phyloP scores from a whole-genome alignment of 202 grass and related monocot species.

The Carex sylvatica region DNA sequence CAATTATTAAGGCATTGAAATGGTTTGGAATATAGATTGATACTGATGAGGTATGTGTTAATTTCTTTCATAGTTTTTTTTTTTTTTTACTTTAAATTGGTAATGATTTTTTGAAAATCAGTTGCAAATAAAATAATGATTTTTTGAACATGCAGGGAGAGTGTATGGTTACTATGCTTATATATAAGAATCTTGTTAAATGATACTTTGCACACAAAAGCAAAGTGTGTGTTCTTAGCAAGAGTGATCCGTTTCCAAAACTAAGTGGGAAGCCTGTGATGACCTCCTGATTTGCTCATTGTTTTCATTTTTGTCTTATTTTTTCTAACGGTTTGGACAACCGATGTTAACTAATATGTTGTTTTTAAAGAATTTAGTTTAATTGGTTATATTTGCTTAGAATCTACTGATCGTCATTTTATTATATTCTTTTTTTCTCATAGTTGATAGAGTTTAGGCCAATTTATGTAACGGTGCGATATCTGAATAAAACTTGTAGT shows the following conservation, averaged over 20 bases:
- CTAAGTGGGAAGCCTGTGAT: constrained; percentile 75
- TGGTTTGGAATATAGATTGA: constrained; percentile 93
- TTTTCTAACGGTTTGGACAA: background rate
- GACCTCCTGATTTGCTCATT: constrained; percentile 3
- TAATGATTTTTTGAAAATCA: constrained; percentile 20
- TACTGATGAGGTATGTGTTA: constrained; percentile 62
- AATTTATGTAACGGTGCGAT: background rate
- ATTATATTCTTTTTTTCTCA: background rate
- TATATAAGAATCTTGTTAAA: constrained; percentile 88
- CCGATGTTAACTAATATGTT: background rate
- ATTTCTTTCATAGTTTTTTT: background rate
- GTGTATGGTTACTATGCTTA: constrained; percentile 79
- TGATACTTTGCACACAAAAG: constrained; percentile 94
- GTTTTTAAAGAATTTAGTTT: background rate
- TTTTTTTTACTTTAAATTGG: background rate
- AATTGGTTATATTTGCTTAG: background rate
- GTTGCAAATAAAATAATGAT: background rate
- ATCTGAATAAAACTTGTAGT: background rate
- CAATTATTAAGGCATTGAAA: constrained; percentile 65
- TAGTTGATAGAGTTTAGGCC: background rate
- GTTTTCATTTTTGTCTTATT: background rate
- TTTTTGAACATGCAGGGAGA: constrained; percentile 49
- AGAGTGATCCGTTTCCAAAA: constrained; percentile 88
- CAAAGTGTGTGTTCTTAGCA: constrained; percentile 96
- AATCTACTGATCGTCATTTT: background rate